phyloP scores from a whole-genome alignment of 352 stramenopile genomes.

The Phytophthora palmivora region DNA sequence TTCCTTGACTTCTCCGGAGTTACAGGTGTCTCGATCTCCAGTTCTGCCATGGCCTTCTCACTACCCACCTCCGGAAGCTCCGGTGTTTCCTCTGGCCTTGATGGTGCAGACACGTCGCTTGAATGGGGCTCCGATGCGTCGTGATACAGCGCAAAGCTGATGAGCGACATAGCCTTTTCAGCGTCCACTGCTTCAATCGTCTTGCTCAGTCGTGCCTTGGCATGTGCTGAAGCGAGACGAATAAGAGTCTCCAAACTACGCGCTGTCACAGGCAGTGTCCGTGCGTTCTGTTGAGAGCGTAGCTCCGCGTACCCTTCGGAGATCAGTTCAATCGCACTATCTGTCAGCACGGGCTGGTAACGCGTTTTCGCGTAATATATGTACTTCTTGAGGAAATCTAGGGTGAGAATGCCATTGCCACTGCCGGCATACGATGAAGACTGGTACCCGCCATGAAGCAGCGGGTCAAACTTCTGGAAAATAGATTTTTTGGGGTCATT shows the following conservation, averaged over 20 bases:
- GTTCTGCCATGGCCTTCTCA: conserved; percentile 37
- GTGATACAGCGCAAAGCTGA: conserved; percentile 99
- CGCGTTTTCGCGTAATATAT: conserved; percentile 99
- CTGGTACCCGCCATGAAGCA: conserved; percentile 83
- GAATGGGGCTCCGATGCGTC: conserved; percentile 76
- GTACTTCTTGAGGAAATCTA: conserved; percentile 99
- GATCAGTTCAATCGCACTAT: conserved; percentile 94
- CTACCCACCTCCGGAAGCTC: conserved; percentile 21
- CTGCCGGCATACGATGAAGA: conserved; percentile 55
- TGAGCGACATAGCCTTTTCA: conserved; percentile 94
- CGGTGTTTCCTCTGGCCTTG: conserved; percentile 21
- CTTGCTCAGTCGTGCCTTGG: conserved; percentile 95
- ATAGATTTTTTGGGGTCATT: conserved; percentile 84
- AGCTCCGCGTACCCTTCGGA: conserved; percentile 97
- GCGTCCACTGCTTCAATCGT: conserved; percentile 86
- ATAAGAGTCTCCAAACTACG: conserved; percentile 99
- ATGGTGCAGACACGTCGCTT: conserved; percentile 13
- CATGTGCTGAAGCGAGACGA: conserved; percentile 97
- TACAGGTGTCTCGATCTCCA: conserved; percentile 38
- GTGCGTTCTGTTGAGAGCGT: conserved; percentile 93
- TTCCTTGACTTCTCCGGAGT: conserved; percentile 56
- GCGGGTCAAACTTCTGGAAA: conserved; percentile 92
- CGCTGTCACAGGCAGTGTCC: conserved; percentile 96
- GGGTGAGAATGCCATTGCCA: conserved; percentile 89
- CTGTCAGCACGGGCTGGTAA: conserved; percentile 86